phyloP scores from a whole-genome alignment of 192 early-diverging fungal species.

The Rhizoclosmatium sp. region DNA sequence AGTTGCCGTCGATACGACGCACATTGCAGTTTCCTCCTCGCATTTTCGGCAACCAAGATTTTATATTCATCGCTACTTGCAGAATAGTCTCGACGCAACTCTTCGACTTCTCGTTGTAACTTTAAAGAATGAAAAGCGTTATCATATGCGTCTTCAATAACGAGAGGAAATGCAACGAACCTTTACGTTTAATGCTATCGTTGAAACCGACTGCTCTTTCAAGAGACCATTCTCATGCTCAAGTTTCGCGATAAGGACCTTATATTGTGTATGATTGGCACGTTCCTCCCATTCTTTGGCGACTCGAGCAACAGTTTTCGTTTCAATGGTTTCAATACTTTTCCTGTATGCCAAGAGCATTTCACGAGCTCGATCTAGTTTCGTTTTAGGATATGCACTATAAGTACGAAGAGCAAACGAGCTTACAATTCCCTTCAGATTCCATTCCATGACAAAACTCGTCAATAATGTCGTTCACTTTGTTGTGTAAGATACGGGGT shows the following conservation, averaged over 20 bases:
- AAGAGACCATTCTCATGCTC: slow-evolving; percentile 43
- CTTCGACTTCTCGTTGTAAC: slow-evolving; percentile 37
- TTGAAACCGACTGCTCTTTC: slow-evolving; percentile 39
- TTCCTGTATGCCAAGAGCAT: slow-evolving; percentile 37
- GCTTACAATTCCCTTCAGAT: slow-evolving; percentile 23
- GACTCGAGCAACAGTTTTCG: slow-evolving; percentile 33
- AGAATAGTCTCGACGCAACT: slow-evolving; percentile 35
- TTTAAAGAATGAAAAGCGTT: background rate
- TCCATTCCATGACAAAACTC: slow-evolving; percentile 42
- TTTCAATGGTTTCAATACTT: slow-evolving; percentile 40
- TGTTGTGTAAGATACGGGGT: slow-evolving; percentile 48
- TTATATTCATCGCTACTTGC: slow-evolving; percentile 35
- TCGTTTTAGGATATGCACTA: slow-evolving; percentile 2
- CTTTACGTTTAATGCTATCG: slow-evolving; percentile 37
- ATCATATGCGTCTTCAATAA: background rate
- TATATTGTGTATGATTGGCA: slow-evolving; percentile 41
- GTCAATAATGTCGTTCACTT: slow-evolving; percentile 36
- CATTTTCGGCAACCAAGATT: slow-evolving; percentile 46
- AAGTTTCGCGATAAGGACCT: slow-evolving; percentile 38
- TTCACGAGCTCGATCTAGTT: slow-evolving; percentile 25
- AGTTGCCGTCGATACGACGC: slow-evolving; percentile 32
- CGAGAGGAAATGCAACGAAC: background rate
- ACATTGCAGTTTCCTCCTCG: slow-evolving; percentile 37
- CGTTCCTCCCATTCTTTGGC: slow-evolving; percentile 47
- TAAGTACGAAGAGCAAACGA: background rate